A percentile compares a stretch with the other conserved stretches of the same genome.
Conservation (phyloP, 768 basidiomycete species). For the Boletus pseudopeckii region DNA sequence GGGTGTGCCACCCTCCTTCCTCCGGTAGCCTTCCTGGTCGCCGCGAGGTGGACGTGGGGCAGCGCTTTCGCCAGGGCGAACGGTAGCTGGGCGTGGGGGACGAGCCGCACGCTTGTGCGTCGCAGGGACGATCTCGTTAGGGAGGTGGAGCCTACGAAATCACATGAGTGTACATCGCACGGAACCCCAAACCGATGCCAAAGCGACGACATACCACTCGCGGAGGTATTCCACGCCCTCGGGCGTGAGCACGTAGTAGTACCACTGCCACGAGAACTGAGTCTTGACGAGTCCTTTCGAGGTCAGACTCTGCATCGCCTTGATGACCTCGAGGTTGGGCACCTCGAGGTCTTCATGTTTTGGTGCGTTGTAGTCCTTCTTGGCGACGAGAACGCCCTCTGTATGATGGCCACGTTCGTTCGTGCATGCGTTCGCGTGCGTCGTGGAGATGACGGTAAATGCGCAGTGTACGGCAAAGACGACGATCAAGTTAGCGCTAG, state of each 20-base stretch:
- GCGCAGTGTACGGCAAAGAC: background rate
- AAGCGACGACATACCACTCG: constrained; percentile 54
- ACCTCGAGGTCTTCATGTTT: constrained; percentile 90
- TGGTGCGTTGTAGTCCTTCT: constrained; percentile 98
- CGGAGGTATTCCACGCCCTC: constrained; percentile 98
- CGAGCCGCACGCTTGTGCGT: constrained; percentile 98
- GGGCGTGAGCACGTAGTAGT: constrained; percentile 95
- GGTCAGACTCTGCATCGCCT: constrained; percentile 66
- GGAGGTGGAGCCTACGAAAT: constrained; percentile 78
- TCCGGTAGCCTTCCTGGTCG: constrained; percentile 85
- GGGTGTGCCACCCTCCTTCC: constrained; percentile 84
- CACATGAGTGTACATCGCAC: background rate
- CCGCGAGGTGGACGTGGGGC: constrained; percentile 88
- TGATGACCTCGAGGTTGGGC: constrained; percentile 68
- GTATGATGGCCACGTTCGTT: background rate
- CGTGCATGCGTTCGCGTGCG: background rate
- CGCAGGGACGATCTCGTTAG: constrained; percentile 91
- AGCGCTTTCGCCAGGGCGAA: constrained; percentile 67
- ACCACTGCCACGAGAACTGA: constrained; percentile 99
- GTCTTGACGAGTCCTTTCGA: constrained; percentile 92
- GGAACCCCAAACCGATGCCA: background rate
- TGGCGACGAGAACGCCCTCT: constrained; percentile 99
- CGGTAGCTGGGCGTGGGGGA: constrained; percentile 75
- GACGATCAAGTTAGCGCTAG: background rate
- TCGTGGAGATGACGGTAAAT: background rate